Evolutionary conservation across 257 asterid genomes (phyloP), one percentile per base, ranked within the genome.

Genomic region (Jaltomata sinuosa): DNA sequence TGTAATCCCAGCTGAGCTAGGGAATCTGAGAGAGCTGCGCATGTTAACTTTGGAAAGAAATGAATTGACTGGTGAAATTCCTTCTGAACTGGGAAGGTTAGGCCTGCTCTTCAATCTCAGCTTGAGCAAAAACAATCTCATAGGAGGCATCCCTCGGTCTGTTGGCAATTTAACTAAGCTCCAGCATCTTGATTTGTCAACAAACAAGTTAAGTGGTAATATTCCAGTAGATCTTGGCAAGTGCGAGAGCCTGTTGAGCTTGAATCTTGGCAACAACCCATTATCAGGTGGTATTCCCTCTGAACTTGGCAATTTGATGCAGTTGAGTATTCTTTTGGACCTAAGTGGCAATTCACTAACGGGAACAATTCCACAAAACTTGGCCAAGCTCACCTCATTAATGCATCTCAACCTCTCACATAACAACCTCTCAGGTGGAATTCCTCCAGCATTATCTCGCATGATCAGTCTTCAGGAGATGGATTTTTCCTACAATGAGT

Each of bases 321-420:
- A 77, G 32, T 87, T 93, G 79, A 94, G 89, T 54, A 72, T 38
- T 81, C 83, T 89, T 80, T 85, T 95, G 88, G 98, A 95, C 88
- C 87, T 94, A 8, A 93, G 98, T 85, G 81, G 86, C 83, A 95
- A 95, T 74, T 87, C 89, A 1, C 72, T 95, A 34, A 86, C 94
- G 1, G 98, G 97, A 87, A 50, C 3, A 12, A 93, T 95, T 49
- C 97, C 99, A 1, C 71, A 93, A 29, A 87, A 85, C 25, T 85
- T 95, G 84, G 97, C 91, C 42, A 89, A 67, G 82, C 94, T 95
- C 11, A 69, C 68, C 25, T 79, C 87, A 31, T 85, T 95, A 80
- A 92, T 93, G 84, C 87, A 65, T 87, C 93, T 95, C 85, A 93
- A 93, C 84, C 84, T 95, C 57, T 93, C 98, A 8, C 92, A 87